Conservation (phyloP, 495 filamentous ascomycete genomes). For the Tuber brumale region DNA sequence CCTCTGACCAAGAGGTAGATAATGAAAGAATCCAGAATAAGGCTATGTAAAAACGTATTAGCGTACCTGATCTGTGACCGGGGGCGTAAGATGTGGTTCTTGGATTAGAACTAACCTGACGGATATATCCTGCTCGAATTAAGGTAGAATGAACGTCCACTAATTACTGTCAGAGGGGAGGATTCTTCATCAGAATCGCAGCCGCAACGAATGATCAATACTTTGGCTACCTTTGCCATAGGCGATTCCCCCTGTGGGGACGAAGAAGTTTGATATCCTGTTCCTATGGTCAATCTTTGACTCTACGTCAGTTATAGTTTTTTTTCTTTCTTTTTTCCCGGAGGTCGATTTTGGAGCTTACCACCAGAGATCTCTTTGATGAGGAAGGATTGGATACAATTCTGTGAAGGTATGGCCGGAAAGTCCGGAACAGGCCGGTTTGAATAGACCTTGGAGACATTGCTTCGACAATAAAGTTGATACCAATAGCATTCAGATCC, state of each 20-base stretch:
- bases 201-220: slow-evolving; percentile 23
- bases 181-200: neutral
- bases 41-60: slow-evolving; percentile 49
- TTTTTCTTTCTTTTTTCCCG: neutral
- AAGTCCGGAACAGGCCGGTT: slow-evolving; percentile 7
- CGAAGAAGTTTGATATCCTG: slow-evolving; percentile 69
- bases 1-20: slow-evolving; percentile 79
- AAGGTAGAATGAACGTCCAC: slow-evolving; percentile 68
- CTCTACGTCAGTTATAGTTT: slow-evolving; percentile 7
- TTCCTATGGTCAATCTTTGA: slow-evolving; percentile 52
- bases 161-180: slow-evolving; percentile 14
- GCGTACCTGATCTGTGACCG: slow-evolving; percentile 6
- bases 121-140: slow-evolving; percentile 69
- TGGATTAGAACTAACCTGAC: slow-evolving; percentile 52
- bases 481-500: neutral
- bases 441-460: slow-evolving; percentile 10
- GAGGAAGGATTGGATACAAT: slow-evolving; percentile 28
- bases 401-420: slow-evolving; percentile 5
- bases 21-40: slow-evolving; percentile 84
- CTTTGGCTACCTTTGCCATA: slow-evolving; percentile 47
- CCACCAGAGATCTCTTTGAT: slow-evolving; percentile 12
- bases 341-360: neutral
- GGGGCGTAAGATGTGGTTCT: neutral
- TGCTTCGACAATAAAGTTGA: neutral
- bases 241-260: slow-evolving; percentile 66